Evolutionary conservation across 2,329 filamentous ascomycete genomes (phyloP), one percentile per base, ranked within the genome.

Genomic region (Diaporthe vaccinii): DNA sequence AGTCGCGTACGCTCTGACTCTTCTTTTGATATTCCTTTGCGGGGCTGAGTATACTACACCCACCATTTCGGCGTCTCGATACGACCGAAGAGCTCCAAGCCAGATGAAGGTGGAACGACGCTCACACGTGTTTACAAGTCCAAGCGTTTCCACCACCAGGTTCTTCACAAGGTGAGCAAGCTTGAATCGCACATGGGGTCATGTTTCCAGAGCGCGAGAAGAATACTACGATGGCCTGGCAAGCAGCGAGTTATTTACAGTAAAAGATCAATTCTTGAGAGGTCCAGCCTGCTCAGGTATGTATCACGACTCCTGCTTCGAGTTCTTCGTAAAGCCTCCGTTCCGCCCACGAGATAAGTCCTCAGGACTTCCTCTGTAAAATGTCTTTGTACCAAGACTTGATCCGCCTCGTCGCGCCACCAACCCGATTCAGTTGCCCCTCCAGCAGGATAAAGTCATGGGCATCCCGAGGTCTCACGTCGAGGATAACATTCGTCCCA

Each of bases 381-480:
- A 55, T 28, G n/a, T 20, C n/a, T 8, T 22, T 55, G 65, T 69
- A 69, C 71, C 71, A 73, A 6, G 39, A 41, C 34, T 53, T 73
- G 58, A 73, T 73, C 39, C 25, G 31, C 12, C 9, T 31, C 9
- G 59, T 73, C 25, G 71, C 71, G 22, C 34, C 58, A 1, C 71
- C 71, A 5, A 62, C 34, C 28, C 25, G 34, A 8, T 55, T 53
- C 12, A 62, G 14, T 59, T 62, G 71, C 5, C 79, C 80, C 75
- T 84, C 81, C 12, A 84, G 53, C 28, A 83, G 55, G 17, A 84
- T 79, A 53, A 81, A 83, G 31, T 84, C 83, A 36, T 84, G 83
- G 0, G 81, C 82, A 44, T 83, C 82, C 0, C 74, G 76, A 6
- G 80, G 79, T 6, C 73, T 31, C 53, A 81, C 73, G 22, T 84